A percentile compares a stretch with the other conserved stretches of the same genome.
phyloP scores from a whole-genome alignment of 257 asterid genomes.

The Linaria vulgaris region DNA sequence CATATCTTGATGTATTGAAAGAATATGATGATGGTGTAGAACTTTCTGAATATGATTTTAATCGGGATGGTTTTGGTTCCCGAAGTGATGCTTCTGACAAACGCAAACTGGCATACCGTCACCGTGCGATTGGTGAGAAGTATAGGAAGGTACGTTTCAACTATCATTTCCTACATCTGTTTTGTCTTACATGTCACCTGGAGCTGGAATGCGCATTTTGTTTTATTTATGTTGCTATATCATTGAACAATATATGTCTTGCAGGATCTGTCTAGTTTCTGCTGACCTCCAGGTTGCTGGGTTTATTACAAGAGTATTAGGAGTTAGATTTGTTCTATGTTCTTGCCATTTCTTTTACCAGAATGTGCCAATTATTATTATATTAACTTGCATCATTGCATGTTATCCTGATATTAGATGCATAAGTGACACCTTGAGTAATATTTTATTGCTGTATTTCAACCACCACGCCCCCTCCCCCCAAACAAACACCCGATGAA shows the following conservation, averaged over 20 bases:
- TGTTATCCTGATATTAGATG: too few relatives aligned
- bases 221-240: slow-evolving; percentile 2
- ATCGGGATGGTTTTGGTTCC: slow-evolving; percentile 59
- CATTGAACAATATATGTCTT: neutral
- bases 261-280: too few relatives aligned
- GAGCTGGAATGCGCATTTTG: neutral
- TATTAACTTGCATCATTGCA: too few relatives aligned
- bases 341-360: too few relatives aligned
- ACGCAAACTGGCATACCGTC: slow-evolving; percentile 78
- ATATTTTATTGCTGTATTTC: too few relatives aligned
- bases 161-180: slow-evolving; percentile 17
- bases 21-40: slow-evolving; percentile 70
- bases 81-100: slow-evolving; percentile 61
- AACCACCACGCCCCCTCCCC: too few relatives aligned
- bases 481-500: neutral
- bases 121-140: slow-evolving; percentile 64
- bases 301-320: too few relatives aligned
- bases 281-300: too few relatives aligned
- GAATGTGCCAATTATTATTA: too few relatives aligned
- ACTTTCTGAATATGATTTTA: slow-evolving; percentile 72
- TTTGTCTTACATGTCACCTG: neutral
- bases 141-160: slow-evolving; percentile 61
- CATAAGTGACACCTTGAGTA: too few relatives aligned
- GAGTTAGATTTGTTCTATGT: too few relatives aligned
- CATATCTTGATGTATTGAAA: slow-evolving; percentile 64